Evolutionary conservation across 2,329 filamentous ascomycete genomes (phyloP), one percentile per base, ranked within the genome.

Genomic region (Botryotinia calthae): DNA sequence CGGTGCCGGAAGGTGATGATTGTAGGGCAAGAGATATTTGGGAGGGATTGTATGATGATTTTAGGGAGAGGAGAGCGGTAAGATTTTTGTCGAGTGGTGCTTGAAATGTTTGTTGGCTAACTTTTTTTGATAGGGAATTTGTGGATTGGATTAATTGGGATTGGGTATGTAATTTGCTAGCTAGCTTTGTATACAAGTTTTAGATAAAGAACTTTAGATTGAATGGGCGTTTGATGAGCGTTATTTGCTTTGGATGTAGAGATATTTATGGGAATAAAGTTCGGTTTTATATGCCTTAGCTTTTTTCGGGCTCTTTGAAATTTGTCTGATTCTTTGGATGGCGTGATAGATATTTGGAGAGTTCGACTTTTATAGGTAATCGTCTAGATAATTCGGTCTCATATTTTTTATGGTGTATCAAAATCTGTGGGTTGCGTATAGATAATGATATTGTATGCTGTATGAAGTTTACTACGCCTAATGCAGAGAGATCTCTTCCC

Each of bases 21-120:
- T 79, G 75, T 72, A 73, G 75, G 22, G 75, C 59, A 4, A 75
- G 74, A n/a, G 75, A 79, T 69, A 73, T 79, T 37, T 80, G 79
- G 79, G 37, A 72, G 40, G 59, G 61, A 2, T 67, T 80, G 20
- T 80, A 79, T 73, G 66, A 68, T 10, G 77, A 79, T 71, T 80
- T 79, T 48, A 76, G 66, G 40, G 59, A 73, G 54, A 72, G 78
- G 63, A 76, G 75, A 54, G 48, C 72, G 73, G 76, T 78, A 48
- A 69, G 75, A 74, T 40, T 0, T 12, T 28, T 28, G 8, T 63
- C 9, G 7, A 31, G 18, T 31, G 37, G 34, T 34, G 34, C 5
- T 40, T 25, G 9, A 2, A 31, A 20, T 37, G 2, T 16, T 56
- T 44, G 37, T 25, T 31, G 65, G 12, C 65, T 68, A 37, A 68